Evolutionary conservation across 163 green algal genomes (phyloP).

Genomic region (Volvox carteri): DNA sequence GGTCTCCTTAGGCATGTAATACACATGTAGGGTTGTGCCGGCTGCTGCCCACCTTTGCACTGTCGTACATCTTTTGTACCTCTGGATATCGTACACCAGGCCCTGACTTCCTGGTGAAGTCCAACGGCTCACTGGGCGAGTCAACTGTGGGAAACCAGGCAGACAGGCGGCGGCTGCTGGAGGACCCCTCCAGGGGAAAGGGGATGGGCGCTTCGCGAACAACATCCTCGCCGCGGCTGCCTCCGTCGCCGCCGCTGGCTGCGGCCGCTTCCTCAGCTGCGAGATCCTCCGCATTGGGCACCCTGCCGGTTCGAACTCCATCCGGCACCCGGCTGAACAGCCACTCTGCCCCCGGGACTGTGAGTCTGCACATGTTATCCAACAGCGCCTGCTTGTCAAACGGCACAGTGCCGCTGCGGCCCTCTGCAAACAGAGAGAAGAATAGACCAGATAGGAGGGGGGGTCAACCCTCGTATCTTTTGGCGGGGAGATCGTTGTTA

Average conservation of each 20-base stretch:
- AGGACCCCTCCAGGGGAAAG: too few relatives aligned
- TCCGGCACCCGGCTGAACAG: constrained; percentile 24
- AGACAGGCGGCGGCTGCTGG: neutral
- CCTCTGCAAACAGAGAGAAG: neutral
- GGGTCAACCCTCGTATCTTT: too few relatives aligned
- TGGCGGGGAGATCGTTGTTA: too few relatives aligned
- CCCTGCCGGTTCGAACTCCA: neutral
- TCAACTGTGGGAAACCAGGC: neutral
- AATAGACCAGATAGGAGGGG: too few relatives aligned
- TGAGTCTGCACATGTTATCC: neutral
- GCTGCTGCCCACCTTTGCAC: too few relatives aligned
- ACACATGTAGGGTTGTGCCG: too few relatives aligned
- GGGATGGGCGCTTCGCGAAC: too few relatives aligned
- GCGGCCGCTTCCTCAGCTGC: neutral
- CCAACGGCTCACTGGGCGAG: neutral
- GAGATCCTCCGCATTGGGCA: neutral
- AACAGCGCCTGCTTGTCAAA: constrained; percentile 26
- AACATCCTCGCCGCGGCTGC: too few relatives aligned
- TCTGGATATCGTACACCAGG: neutral
- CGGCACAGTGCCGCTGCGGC: neutral
- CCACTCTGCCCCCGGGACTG: neutral
- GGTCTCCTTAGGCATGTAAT: too few relatives aligned
- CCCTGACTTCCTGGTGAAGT: neutral
- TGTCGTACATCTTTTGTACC: too few relatives aligned
- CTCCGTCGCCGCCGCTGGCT: too few relatives aligned